phyloP scores from a whole-genome alignment of 2,329 filamentous ascomycete genomes.

The Penicillium sp. region DNA sequence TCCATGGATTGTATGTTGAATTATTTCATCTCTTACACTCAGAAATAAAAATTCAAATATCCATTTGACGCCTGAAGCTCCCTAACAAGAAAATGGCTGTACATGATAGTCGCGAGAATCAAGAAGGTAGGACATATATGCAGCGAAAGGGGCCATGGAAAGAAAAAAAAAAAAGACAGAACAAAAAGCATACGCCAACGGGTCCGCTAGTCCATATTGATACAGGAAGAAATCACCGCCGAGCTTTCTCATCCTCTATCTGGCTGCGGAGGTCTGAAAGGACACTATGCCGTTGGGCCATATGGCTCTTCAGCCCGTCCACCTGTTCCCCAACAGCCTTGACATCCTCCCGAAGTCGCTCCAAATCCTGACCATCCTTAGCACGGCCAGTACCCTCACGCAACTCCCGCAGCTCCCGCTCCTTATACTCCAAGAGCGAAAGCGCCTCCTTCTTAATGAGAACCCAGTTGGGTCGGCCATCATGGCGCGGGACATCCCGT shows the following conservation, averaged over 20 bases:
- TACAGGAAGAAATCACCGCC: conserved; percentile 33
- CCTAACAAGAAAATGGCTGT: conserved; percentile 36
- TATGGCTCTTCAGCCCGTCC: conserved; percentile 80
- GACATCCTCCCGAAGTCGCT: conserved; percentile 80
- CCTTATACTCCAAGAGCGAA: conserved; percentile 91
- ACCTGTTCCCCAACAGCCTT: conserved; percentile 91
- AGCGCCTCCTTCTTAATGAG: conserved; percentile 93
- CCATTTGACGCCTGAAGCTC: conserved; percentile 37
- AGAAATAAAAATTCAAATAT: conserved; percentile 14
- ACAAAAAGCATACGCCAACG: conserved; percentile 1
- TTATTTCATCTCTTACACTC: background rate
- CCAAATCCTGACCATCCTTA: conserved; percentile 69
- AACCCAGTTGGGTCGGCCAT: conserved; percentile 78
- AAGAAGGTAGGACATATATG: conserved; percentile 15
- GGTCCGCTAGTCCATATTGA: background rate
- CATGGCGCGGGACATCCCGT: conserved; percentile 54
- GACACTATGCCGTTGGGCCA: conserved; percentile 71
- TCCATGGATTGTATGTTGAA: background rate
- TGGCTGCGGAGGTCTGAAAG: conserved; percentile 75
- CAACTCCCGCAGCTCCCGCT: conserved; percentile 71
- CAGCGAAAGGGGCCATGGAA: conserved; percentile 13
- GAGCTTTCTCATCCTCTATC: conserved; percentile 80
- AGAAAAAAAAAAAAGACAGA: conserved; percentile 5
- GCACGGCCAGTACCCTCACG: conserved; percentile 57
- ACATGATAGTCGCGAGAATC: conserved; percentile 21